Percentiles rank a stretch among this genome's conserved stretches.
Conservation (phyloP, 768 basidiomycete genomes). For the Sporobolomyces roseus region DNA sequence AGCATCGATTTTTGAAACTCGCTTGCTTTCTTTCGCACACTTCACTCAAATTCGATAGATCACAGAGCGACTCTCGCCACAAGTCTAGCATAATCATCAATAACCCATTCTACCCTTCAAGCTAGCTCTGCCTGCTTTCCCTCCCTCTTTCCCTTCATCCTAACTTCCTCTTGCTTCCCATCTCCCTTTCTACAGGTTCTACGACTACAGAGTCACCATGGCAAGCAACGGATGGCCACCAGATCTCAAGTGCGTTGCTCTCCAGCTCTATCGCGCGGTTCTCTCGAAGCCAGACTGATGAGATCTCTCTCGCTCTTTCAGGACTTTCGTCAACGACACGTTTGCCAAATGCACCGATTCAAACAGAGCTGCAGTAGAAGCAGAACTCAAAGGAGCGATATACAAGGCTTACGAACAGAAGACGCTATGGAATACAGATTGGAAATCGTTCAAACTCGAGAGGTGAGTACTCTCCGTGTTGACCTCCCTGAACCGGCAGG, state of each 20-base stretch:
- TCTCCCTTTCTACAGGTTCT: not conserved
- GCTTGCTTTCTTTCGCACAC: too few species aligned
- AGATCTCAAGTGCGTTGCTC: conserved; percentile 43
- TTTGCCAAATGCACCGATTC: conserved; percentile 83
- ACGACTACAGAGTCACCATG: conserved; percentile 4
- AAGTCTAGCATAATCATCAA: too few species aligned
- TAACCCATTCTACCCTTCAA: too few species aligned
- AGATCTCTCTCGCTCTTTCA: conserved; percentile 46
- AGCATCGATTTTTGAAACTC: too few species aligned
- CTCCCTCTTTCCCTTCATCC: too few species aligned
- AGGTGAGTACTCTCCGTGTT: conserved; percentile 57
- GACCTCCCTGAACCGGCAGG: not conserved
- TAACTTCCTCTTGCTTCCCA: not conserved
- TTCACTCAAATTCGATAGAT: too few species aligned
- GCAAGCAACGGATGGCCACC: conserved; percentile 42
- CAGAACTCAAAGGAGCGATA: conserved; percentile 94
- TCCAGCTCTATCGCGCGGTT: not conserved
- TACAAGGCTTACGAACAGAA: conserved; percentile 81
- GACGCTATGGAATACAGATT: conserved; percentile 88
- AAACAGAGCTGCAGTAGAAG: conserved; percentile 81
- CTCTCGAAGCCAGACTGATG: not conserved
- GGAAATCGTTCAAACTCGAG: conserved; percentile 79
- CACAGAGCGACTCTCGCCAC: too few species aligned
- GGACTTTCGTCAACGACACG: conserved; percentile 92
- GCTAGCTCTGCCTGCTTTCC: too few species aligned